These are phyloP conservation scores for Prunus kanzakura DNA, from an alignment of 306 rosid species.

Conservation along the genomic window DNA sequence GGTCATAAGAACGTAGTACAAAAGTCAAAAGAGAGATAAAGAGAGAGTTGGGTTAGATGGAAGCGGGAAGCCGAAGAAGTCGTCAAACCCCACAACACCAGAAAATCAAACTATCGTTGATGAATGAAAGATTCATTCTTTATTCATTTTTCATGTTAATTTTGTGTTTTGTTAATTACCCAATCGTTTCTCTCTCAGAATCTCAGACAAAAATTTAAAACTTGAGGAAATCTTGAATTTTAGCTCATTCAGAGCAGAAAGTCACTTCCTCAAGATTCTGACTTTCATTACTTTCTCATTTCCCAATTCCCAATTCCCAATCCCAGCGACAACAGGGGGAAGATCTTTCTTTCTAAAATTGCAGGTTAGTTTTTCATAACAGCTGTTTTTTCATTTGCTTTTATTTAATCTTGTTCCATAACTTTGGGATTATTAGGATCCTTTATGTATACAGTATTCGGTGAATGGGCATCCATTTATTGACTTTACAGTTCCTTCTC, in stretches of 20 bases:
- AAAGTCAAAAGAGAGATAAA: background rate
- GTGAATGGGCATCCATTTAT: background rate
- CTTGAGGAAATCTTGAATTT: background rate
- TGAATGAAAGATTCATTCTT: background rate
- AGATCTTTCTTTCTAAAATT: background rate
- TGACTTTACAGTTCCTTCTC: background rate
- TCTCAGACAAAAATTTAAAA: background rate
- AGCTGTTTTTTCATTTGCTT: background rate
- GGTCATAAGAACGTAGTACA: background rate
- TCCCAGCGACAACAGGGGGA: background rate
- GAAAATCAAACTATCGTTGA: background rate
- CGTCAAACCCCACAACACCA: conserved; percentile 8
- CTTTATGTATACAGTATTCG: background rate
- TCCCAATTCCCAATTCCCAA: conserved; percentile 3
- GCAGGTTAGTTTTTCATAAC: conserved; percentile 1
- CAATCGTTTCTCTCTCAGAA: background rate
- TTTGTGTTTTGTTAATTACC: background rate
- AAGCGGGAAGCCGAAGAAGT: conserved; percentile 21
- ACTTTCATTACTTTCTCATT: background rate
- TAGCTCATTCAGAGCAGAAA: background rate
- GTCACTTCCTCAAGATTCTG: background rate
- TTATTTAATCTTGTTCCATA: background rate
- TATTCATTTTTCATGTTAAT: background rate
- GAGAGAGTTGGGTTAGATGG: background rate
- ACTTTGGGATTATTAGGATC: background rate